Percentiles rank a stretch among this genome's conserved stretches.
These are phyloP conservation scores for Mucor saturninus DNA, from an alignment of 371 early-diverging fungal genomes.

Conservation along the genomic window DNA sequence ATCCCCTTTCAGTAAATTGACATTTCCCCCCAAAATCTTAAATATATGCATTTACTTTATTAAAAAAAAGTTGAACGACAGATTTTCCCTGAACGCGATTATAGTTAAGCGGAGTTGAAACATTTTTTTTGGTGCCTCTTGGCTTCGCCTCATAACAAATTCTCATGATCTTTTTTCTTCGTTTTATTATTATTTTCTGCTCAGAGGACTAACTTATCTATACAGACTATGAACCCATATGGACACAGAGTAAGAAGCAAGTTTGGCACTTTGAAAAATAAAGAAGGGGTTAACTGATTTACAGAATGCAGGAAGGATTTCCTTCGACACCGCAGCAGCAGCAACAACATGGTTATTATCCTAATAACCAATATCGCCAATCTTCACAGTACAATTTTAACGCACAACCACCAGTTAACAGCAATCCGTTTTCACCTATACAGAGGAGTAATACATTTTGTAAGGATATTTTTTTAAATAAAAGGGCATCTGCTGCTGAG, in stretches of 20 bases:
- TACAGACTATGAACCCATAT: background rate
- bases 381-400: slow-evolving; percentile 1
- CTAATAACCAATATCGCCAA: background rate
- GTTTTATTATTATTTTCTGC: too few species aligned
- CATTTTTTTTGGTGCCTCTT: too few species aligned
- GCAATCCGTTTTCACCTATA: slow-evolving; percentile 4
- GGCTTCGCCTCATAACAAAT: too few species aligned
- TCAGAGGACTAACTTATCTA: too few species aligned
- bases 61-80: too few species aligned
- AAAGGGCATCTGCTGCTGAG: background rate
- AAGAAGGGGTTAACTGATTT: background rate
- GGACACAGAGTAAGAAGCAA: background rate
- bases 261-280: background rate
- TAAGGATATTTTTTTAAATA: slow-evolving; percentile 1
- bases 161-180: too few species aligned
- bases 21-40: too few species aligned
- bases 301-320: background rate
- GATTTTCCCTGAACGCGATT: too few species aligned
- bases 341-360: background rate
- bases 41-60: too few species aligned
- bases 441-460: slow-evolving; percentile 20
- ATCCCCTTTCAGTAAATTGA: too few species aligned
- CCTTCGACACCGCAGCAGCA: background rate
- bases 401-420: background rate
- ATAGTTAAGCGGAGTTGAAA: too few species aligned